phyloP scores from a whole-genome alignment of 768 basidiomycete species.

The Nidularia sp. region DNA sequence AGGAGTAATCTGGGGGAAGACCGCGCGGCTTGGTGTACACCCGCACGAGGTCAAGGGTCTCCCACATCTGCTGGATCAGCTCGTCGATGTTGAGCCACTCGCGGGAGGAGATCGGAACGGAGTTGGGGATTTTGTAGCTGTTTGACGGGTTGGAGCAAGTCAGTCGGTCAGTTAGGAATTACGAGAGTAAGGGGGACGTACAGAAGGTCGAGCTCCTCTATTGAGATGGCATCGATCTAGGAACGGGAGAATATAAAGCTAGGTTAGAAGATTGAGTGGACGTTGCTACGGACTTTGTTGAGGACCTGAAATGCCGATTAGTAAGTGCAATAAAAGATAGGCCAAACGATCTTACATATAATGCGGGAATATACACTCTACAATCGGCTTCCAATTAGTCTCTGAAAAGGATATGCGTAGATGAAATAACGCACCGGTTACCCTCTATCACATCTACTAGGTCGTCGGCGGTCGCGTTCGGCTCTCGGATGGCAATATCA shows the following conservation, averaged over 20 bases:
- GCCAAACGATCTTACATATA: constrained; percentile 62
- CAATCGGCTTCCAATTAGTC: too few species aligned
- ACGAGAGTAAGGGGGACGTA: constrained; percentile 29
- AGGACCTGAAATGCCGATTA: constrained; percentile 47
- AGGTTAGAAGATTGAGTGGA: constrained; percentile 1
- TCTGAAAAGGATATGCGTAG: too few species aligned
- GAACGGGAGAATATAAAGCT: constrained; percentile 3
- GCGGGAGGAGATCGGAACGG: constrained; percentile 89
- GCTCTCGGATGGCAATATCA: constrained; percentile 90
- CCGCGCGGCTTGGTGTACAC: constrained; percentile 97
- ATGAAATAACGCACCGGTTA: constrained; percentile 54
- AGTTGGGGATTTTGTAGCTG: constrained; percentile 91
- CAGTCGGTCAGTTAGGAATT: not conserved
- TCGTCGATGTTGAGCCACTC: constrained; percentile 98
- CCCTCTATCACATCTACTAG: constrained; percentile 97
- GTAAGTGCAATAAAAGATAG: not conserved
- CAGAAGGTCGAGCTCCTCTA: constrained; percentile 94
- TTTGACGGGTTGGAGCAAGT: constrained; percentile 1
- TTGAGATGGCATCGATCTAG: constrained; percentile 97
- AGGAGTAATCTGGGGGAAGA: constrained; percentile 81
- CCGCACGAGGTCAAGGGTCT: constrained; percentile 85
- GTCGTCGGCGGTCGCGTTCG: constrained; percentile 90
- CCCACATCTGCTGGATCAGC: constrained; percentile 91
- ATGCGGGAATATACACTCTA: constrained; percentile 89
- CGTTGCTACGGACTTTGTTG: constrained; percentile 61